phyloP scores from a whole-genome alignment of 2,329 filamentous ascomycete genomes.

The Boeremia exigua region DNA sequence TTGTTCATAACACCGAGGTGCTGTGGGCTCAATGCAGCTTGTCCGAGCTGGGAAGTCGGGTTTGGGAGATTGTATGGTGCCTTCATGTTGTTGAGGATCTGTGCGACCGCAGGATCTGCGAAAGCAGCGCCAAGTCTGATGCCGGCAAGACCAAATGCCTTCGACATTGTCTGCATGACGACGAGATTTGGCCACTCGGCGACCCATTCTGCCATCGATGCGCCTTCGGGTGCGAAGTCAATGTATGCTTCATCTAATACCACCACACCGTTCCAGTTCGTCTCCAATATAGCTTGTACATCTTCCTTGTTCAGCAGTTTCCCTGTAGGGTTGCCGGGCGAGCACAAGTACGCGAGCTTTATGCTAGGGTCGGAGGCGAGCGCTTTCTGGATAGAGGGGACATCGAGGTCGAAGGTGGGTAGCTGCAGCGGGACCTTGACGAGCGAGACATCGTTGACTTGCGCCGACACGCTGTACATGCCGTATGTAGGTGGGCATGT shows the following conservation, averaged over 20 bases:
- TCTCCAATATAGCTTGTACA: constrained; percentile 73
- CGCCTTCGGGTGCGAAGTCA: constrained; percentile 82
- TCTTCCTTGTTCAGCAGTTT: constrained; percentile 77
- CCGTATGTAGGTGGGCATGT: constrained; percentile 97
- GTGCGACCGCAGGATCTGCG: constrained; percentile 73
- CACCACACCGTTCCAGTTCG: constrained; percentile 93
- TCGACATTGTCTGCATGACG: constrained; percentile 98
- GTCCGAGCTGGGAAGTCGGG: constrained; percentile 82
- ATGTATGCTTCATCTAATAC: constrained; percentile 96
- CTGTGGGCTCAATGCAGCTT: constrained; percentile 68
- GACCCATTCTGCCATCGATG: constrained; percentile 90
- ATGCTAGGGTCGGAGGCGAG: constrained; percentile 71
- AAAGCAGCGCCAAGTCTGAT: constrained; percentile 91
- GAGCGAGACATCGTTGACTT: constrained; percentile 88
- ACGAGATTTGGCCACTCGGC: constrained; percentile 92
- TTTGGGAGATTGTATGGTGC: constrained; percentile 95
- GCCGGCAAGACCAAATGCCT: constrained; percentile 94
- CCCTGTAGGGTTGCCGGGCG: constrained; percentile 92
- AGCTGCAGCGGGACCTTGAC: constrained; percentile 84
- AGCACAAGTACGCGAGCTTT: constrained; percentile 92
- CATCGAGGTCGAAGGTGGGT: constrained; percentile 75
- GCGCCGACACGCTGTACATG: constrained; percentile 95
- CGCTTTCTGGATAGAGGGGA: constrained; percentile 68
- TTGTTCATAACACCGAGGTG: constrained; percentile 76
- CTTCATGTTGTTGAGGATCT: constrained; percentile 87